Evolutionary conservation across 352 stramenopile species (phyloP).

Genomic region (Thraustochytrium striatum): DNA sequence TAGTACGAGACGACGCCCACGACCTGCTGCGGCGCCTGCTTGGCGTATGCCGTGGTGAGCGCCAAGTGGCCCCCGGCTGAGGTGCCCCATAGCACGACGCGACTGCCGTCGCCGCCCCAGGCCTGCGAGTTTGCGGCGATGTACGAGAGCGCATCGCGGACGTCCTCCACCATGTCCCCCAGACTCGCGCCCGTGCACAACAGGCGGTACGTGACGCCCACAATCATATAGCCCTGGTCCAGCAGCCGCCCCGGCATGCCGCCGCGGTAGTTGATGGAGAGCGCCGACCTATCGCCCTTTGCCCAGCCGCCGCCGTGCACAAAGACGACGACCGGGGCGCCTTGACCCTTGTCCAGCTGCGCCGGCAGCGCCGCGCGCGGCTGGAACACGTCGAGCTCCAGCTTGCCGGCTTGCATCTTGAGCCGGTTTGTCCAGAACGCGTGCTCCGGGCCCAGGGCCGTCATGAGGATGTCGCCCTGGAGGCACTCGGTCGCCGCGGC

Average conservation of each 20-base stretch:
- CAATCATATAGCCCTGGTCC: slow-evolving; percentile 37
- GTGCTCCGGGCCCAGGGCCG: not conserved
- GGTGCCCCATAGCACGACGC: slow-evolving; percentile 21
- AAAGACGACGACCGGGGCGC: slow-evolving; percentile 19
- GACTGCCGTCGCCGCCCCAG: not conserved
- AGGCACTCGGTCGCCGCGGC: not conserved
- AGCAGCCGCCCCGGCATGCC: slow-evolving; percentile 18
- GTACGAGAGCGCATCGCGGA: slow-evolving; percentile 35
- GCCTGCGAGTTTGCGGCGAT: not conserved
- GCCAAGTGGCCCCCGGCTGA: slow-evolving; percentile 36
- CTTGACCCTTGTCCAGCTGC: not conserved
- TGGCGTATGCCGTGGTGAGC: not conserved
- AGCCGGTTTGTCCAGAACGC: not conserved
- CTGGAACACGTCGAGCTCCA: slow-evolving; percentile 46
- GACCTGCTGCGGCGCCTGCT: not conserved
- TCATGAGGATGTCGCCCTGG: slow-evolving; percentile 1
- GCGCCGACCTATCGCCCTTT: slow-evolving; percentile 37
- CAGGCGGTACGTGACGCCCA: slow-evolving; percentile 37
- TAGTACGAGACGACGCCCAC: slow-evolving; percentile 36
- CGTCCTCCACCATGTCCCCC: slow-evolving; percentile 34
- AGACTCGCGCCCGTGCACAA: not conserved
- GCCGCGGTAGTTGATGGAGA: slow-evolving; percentile 47
- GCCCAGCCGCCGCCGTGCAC: slow-evolving; percentile 41
- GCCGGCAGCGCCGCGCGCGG: not conserved
- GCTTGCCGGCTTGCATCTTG: not conserved